Evolutionary conservation across 768 basidiomycete genomes (phyloP), one percentile per base, ranked within the genome.

Genomic region (Mrakia frigida): DNA sequence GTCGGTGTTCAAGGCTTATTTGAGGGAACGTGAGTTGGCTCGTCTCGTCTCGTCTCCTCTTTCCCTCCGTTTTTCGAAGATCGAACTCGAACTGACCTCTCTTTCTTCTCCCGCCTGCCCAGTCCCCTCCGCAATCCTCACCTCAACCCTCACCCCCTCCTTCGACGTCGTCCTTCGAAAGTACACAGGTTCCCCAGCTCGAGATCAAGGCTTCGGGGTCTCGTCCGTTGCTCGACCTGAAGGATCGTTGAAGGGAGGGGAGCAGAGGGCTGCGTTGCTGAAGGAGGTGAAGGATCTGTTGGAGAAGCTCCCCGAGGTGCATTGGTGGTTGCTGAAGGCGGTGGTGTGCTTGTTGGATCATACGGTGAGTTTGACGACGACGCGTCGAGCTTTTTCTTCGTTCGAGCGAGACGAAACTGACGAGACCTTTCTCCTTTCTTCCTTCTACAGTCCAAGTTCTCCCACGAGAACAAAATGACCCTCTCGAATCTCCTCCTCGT

Each of bases 111-210:
- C 71, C 50, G 65, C 46, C 79, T 61, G n/a, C n/a, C 79, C 80
- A 97, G 94, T 98, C 53, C 95, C 94, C 1, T 91, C 92, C 78
- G 89, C 91, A 0, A 89, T 97, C 70, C 84, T 98, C 77, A 98
- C 94, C 6, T 86, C 87, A 43, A 85, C 85, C 23, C 86, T 95
- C 10, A 84, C 87, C 39, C 90, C 90, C 0, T 87, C 87, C 80
- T 98, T 97, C 81, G 94, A 97, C 74, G 88, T 88, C 23, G 91
- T 90, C 25, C 86, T 94, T 81, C 84, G 83, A 56, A 86, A 87
- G 74, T 90, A 90, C 81, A 87, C 83, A 56, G 85, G 82, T 43
- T 79, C 82, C 41, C 84, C 74, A 14, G 77, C 86, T 78, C 81
- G 75, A 7, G 79, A 79, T 23, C 35, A 69, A 31, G 76, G 73